Base-by-base conservation (phyloP, 257 asterid species). In the Nicotiana attenuata region DNA sequence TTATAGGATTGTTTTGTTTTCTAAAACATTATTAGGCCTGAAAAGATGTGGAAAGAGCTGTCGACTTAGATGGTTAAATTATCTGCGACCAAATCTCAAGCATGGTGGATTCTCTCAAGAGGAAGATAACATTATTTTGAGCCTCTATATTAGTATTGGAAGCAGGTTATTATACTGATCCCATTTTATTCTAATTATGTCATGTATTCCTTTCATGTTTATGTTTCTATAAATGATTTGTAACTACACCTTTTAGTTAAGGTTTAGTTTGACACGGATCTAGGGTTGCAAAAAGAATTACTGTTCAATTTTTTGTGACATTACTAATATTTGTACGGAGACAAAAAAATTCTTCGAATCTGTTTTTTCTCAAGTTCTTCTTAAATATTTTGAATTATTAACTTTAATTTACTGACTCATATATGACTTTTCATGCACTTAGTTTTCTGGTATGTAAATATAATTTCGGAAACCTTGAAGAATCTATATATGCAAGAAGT, bases 41-140 rank as follows among this genome's bases (percentile, higher is more conserved):
- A 91, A 90, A 87, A 87, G 97, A 84, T 92, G 97, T 33, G 97
- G 97, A 24, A 92, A 92, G 81, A 92, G 97, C 82, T 92, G 97
- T 80, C 87, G 97, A 1, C 86, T 92, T 7, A 56, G 97, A 77
- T 92, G 97, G 97, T 83, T 92, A 20, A 92, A 92, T 59, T 92
- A 92, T 75, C 92, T 92, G 57, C 91, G 97, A 22, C 97, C 97
- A 10, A 92, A 92, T 85, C 84, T 92, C 80, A 91, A 88, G 79
- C 97, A 91, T 56, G 97, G 97, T 1, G 97, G 94, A 10, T 92
- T 92, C 85, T 87, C 97, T 2, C 89, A 91, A 67, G 93, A 92
- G 86, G 97, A 92, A 88, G 97, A 92, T 16, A 89, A 87, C 89
- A 83, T 92, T n/a, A 92, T 92, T 28, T 92, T 93, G 85, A 92